Evolutionary conservation across 2,329 filamentous ascomycete species (phyloP).

Genomic region (Trichophyton verrucosum): DNA sequence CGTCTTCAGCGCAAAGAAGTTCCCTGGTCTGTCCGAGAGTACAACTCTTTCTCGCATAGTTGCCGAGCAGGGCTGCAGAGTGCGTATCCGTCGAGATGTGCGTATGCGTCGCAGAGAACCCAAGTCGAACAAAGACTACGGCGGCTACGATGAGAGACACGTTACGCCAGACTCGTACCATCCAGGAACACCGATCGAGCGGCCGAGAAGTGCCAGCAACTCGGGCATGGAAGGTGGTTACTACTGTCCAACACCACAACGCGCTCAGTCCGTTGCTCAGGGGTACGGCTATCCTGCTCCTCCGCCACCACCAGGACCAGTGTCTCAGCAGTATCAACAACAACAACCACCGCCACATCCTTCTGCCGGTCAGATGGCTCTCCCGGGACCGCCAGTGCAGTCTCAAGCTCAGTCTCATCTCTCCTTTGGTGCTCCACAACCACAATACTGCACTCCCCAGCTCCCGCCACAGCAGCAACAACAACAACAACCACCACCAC

Average conservation of each 20-base stretch:
- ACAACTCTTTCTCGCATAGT: slow-evolving; percentile 80
- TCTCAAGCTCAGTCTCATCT: slow-evolving; percentile 29
- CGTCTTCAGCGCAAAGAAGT: slow-evolving; percentile 96
- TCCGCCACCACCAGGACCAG: slow-evolving; percentile 26
- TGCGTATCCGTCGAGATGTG: slow-evolving; percentile 87
- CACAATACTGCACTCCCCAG: slow-evolving; percentile 32
- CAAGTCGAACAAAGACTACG: slow-evolving; percentile 54
- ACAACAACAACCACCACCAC: background rate
- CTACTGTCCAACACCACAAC: slow-evolving; percentile 32
- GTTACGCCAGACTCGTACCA: slow-evolving; percentile 39
- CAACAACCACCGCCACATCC: slow-evolving; percentile 10
- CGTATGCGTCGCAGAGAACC: slow-evolving; percentile 75
- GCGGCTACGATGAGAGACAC: slow-evolving; percentile 46
- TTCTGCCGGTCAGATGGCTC: slow-evolving; percentile 9
- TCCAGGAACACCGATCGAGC: slow-evolving; percentile 35
- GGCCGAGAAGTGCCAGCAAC: slow-evolving; percentile 50
- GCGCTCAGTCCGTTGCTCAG: slow-evolving; percentile 36
- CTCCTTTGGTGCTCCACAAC: slow-evolving; percentile 30
- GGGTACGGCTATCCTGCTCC: slow-evolving; percentile 31
- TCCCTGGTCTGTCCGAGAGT: slow-evolving; percentile 83
- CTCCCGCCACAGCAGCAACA: slow-evolving; percentile 14
- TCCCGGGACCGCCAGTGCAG: slow-evolving; percentile 8
- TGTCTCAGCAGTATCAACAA: slow-evolving; percentile 31
- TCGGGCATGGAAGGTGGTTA: slow-evolving; percentile 40
- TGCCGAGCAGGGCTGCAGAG: slow-evolving; percentile 90